Evolutionary conservation across 164 flowering plant species (phyloP).

Genomic region (Aristolochia contorta): DNA sequence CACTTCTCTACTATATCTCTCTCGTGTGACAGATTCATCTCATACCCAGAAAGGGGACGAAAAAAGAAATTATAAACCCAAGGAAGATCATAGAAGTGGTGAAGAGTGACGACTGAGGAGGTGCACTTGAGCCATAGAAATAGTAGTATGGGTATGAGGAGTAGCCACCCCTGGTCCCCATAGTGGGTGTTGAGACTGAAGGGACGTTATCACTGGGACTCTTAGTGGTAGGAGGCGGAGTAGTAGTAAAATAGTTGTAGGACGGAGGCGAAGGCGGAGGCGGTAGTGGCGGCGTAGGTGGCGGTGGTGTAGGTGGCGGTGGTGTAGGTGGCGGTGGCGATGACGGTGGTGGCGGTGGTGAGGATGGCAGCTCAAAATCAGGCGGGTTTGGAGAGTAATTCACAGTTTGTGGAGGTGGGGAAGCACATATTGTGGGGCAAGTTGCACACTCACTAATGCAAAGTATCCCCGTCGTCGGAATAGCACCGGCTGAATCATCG

Average conservation of each 20-base stretch:
- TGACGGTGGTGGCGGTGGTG: slow-evolving; percentile 7
- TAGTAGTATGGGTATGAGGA: slow-evolving; percentile 35
- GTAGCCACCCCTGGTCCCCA: slow-evolving; percentile 10
- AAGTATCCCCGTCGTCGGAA: slow-evolving; percentile 22
- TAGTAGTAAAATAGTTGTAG: slow-evolving; percentile 1
- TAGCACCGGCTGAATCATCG: slow-evolving; percentile 11
- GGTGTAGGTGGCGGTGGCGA: slow-evolving; percentile 6
- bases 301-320: slow-evolving; percentile 1
- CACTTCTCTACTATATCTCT: too few species aligned
- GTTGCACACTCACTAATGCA: slow-evolving; percentile 56
- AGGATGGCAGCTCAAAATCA: slow-evolving; percentile 1
- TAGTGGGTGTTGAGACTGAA: slow-evolving; percentile 6
- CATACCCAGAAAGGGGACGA: not conserved
- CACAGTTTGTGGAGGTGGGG: slow-evolving; percentile 34
- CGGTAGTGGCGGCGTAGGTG: slow-evolving; percentile 1
- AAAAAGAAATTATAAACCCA: too few species aligned
- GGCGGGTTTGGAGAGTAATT: slow-evolving; percentile 11
- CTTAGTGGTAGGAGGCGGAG: slow-evolving; percentile 13
- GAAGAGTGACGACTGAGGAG: slow-evolving; percentile 6
- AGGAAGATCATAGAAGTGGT: not conserved
- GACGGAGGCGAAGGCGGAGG: slow-evolving; percentile 2
- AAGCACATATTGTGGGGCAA: slow-evolving; percentile 50
- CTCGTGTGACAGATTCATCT: not conserved
- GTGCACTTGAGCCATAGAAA: slow-evolving; percentile 28
- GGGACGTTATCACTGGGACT: slow-evolving; percentile 11